Evolutionary conservation across 2,329 filamentous ascomycete genomes (phyloP), one percentile per base, ranked within the genome.

Genomic region (Penicillium sp.): DNA sequence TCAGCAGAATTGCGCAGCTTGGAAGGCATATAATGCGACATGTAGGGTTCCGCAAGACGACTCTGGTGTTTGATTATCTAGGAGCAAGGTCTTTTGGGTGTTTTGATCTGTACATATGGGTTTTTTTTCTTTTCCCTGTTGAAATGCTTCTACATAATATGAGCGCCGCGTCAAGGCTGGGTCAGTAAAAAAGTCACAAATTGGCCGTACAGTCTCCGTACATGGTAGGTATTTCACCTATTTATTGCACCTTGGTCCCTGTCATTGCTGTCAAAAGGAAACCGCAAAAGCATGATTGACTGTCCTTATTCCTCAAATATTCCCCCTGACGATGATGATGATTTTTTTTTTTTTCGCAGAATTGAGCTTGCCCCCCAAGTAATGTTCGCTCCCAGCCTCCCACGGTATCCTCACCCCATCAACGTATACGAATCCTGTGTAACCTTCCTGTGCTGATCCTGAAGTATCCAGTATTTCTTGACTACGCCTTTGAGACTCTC

Each of bases 21-120:
- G 57, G 57, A 56, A 33, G n/a, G 19, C 31, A 33, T 59, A 59
- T 39, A 47, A 59, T 18, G 33, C 36, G 4, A 24, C 36, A 22
- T 49, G 16, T 31, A 22, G 16, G 16, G 43, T 59, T 16, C 27
- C 50, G 49, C 53, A 59, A 44, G 49, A 56, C 3, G 57, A 59
- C 35, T 53, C 57, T 18, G 57, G 57, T 50, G 27, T 59, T 18
- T 59, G 18, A 56, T 56, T 5, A 27, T 27, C 6, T 11, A 31
- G 14, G 10, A 10, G 4, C 14, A 43, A 24, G 18, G 11, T 24
- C 11, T 14, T 13, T 22, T 22, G 11, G 19, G 11, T 13, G 19
- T 14, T 43, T 24, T 24, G 19, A 14, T 43, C 16, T 18, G 37
- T 10, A 18, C 10, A 18, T 10, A 2, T 37, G 37, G 16, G 6